Evolutionary conservation across 2,329 filamentous ascomycete genomes (phyloP).

Genomic region (Amauroascus verrucosus): DNA sequence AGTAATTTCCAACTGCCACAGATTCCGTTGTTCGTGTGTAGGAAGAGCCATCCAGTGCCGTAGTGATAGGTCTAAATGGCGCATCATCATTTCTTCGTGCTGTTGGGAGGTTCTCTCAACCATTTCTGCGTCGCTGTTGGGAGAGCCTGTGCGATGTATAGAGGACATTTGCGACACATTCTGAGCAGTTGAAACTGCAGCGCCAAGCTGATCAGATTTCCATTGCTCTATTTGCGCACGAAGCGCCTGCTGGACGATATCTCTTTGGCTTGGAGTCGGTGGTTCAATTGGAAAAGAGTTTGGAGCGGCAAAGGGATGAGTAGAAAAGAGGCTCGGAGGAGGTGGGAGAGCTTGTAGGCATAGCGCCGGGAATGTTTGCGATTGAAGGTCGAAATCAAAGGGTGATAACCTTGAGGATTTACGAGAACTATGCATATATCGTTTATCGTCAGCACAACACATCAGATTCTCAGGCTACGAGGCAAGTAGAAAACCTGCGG

Average conservation of each 20-base stretch:
- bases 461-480: not conserved
- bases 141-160: conserved; percentile 10
- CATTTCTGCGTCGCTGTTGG: conserved; percentile 18
- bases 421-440: conserved; percentile 30
- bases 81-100: conserved; percentile 58
- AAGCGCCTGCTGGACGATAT: conserved; percentile 59
- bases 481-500: conserved; percentile 25
- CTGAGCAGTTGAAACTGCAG: conserved; percentile 10
- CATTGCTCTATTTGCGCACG: conserved; percentile 57
- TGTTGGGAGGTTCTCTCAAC: conserved; percentile 41
- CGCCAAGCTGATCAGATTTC: conserved; percentile 41
- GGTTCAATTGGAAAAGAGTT: conserved; percentile 73
- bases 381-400: conserved; percentile 73
- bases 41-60: conserved; percentile 62
- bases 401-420: conserved; percentile 37
- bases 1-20: conserved; percentile 40
- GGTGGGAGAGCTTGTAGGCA: conserved; percentile 70
- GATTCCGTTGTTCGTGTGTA: conserved; percentile 40
- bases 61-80: conserved; percentile 69
- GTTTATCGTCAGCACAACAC: not conserved
- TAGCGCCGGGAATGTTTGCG: conserved; percentile 75
- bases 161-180: not conserved
- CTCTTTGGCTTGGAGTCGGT: conserved; percentile 62
- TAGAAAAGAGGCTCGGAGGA: conserved; percentile 71
- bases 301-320: conserved; percentile 64